Evolutionary conservation across 176 grass and related monocot genomes (phyloP), one percentile per base, ranked within the genome.

Genomic region (Oryza nivara): DNA sequence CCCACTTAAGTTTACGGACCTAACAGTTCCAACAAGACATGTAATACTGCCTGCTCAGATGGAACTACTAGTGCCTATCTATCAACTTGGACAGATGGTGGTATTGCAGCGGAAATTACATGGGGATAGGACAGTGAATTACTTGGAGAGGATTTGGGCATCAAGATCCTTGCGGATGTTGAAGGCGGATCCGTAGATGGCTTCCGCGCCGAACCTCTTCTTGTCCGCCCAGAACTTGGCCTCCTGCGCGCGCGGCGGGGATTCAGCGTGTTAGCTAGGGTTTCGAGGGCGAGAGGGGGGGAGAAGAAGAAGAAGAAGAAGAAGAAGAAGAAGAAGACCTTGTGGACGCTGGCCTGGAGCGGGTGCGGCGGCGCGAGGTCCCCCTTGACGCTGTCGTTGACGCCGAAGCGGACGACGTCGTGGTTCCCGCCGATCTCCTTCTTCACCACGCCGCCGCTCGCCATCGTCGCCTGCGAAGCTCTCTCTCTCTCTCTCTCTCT

Each of bases 321-420:
- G 52, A 58, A 10, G 17, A 38, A 38, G 36, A n/a, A 10, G 41
- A 43, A 43, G 41, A 0, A 8, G 41, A 94, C 89, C 68, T 79
- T 76, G 43, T 89, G 87, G 84, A 84, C 63, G 73, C 70, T 81
- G 52, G 85, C 75, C 74, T 92, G 87, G 78, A 94, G n/a, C 9
- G 92, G 87, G 47, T 91, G 92, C 25, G 41, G 46, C 26, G 83
- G 84, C 32, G 80, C 69, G 70, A 88, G 80, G 80, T 94, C 89
- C 2, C 83, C 76, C 75, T 76, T 88, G 47, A 94, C 89, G 56
- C 56, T 61, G 56, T 61, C 56, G 56, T 61, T 61, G 20, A 61
- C 56, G 56, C 56, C 56, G 56, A 61, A 61, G 56, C 56, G 56
- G 56, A 61, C 20, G 6, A 61, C 56, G 56, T 61, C 56, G 56